These are phyloP conservation scores for Astrephomene gubernaculifera DNA, from an alignment of 139 green algal species.

Conservation along the genomic window DNA sequence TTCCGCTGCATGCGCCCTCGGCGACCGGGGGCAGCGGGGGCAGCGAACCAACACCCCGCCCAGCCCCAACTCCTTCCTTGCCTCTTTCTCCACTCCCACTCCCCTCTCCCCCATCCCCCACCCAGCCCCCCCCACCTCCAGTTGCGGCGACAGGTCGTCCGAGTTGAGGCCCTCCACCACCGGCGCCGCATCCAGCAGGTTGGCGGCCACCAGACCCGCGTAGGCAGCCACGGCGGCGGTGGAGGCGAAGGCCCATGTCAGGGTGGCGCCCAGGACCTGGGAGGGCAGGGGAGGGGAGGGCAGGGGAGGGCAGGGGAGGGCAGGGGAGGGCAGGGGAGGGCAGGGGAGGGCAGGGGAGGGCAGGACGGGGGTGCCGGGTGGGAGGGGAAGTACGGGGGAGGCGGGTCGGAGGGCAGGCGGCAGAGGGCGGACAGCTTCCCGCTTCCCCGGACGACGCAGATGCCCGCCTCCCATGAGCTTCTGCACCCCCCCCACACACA, in stretches of 20 bases:
- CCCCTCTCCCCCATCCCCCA: not conserved
- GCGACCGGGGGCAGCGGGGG: too few species aligned
- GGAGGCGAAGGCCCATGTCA: slow-evolving; percentile 42
- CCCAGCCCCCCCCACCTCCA: slow-evolving; percentile 22
- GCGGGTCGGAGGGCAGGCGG: too few species aligned
- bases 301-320: not conserved
- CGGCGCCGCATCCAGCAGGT: slow-evolving; percentile 13
- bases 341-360: too few species aligned
- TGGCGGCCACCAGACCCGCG: slow-evolving; percentile 19
- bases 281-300: not conserved
- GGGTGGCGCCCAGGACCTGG: slow-evolving; percentile 29
- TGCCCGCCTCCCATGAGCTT: too few species aligned
- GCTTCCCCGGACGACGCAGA: too few species aligned
- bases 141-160: slow-evolving; percentile 42
- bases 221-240: slow-evolving; percentile 9
- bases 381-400: too few species aligned
- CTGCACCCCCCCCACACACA: too few species aligned
- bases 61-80: not conserved
- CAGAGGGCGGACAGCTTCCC: too few species aligned
- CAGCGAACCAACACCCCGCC: too few species aligned
- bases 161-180: slow-evolving; percentile 36
- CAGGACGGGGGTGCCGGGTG: too few species aligned
- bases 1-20: too few species aligned
- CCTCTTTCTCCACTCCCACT: not conserved
- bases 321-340: too few species aligned